Base-by-base conservation (phyloP, 768 basidiomycete species). In the Lactarius sanguifluus region DNA sequence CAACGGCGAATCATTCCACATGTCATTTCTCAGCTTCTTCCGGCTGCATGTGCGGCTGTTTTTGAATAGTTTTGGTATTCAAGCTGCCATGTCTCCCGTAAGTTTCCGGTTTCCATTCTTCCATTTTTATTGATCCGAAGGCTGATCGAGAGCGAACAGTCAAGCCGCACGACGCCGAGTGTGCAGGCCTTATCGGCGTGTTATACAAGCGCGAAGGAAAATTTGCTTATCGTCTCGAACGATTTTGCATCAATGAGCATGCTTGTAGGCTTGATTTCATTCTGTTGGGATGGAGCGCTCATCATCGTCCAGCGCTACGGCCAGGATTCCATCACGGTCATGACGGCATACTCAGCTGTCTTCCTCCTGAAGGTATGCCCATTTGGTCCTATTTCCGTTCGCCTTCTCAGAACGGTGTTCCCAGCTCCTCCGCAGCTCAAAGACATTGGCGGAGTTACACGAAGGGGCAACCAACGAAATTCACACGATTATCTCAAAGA, bases 311-410 rank as follows among this genome's bases (percentile, higher is more conserved):
- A 93, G 91, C 87, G 88, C 55, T 94, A 94, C 71, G 85, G 89
- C 9, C 92, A 94, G 78, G 92, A 94, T 74, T 88, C 90, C 5
- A 85, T 92, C 67, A 87, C 89, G 9, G 85, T 90, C 56, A 94
- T 94, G 92, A 90, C 89, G 23, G 92, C 91, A 30, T 94, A 94
- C 72, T 86, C 89, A 57, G 91, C 92, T 23, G 86, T 94, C 43
- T 89, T 92, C 73, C 77, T 94, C 69, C 79, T 94, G 70, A 88
- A 83, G 81, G 92, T 90, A 73, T 28, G 15, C n/a, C 43, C 32
- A 45, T 55, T 23, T 36, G 61, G 76, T 70, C n/a, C 40, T 55
- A 25, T 28, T 9, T n/a, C 40, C 40, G 40, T 50, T 25, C 47
- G n/a, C 57, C 9, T 61, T 62, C 61, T 64, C 61, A 64, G 30